These are phyloP conservation scores for Podospora didyma DNA, from an alignment of 495 filamentous ascomycete genomes.

Conservation along the genomic window DNA sequence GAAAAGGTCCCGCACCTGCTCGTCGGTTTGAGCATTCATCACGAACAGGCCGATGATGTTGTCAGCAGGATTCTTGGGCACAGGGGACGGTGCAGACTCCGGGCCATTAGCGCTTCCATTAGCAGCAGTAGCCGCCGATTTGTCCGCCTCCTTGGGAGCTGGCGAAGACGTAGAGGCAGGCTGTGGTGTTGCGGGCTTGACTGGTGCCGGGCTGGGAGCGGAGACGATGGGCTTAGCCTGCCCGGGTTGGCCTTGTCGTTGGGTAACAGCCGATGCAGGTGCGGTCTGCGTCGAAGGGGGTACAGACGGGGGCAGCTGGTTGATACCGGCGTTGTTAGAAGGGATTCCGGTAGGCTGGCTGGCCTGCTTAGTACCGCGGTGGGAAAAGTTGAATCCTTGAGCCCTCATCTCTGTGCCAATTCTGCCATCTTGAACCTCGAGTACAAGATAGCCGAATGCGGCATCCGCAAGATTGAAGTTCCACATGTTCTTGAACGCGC, in stretches of 20 bases:
- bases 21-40: slow-evolving; percentile 69
- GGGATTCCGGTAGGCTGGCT: slow-evolving; percentile 30
- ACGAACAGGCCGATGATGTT: slow-evolving; percentile 77
- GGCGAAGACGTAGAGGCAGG: slow-evolving; percentile 33
- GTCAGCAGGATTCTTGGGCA: slow-evolving; percentile 37
- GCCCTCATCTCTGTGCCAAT: slow-evolving; percentile 98
- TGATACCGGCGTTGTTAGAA: slow-evolving; percentile 28
- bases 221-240: slow-evolving; percentile 35
- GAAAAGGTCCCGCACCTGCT: slow-evolving; percentile 75
- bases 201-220: slow-evolving; percentile 39
- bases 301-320: slow-evolving; percentile 27
- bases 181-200: slow-evolving; percentile 52
- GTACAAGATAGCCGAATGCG: slow-evolving; percentile 90
- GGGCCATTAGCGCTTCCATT: slow-evolving; percentile 50
- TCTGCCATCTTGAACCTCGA: slow-evolving; percentile 88
- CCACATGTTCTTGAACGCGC: slow-evolving; percentile 99
- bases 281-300: slow-evolving; percentile 34
- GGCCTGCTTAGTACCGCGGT: slow-evolving; percentile 64
- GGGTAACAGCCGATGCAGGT: slow-evolving; percentile 26
- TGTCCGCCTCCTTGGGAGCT: slow-evolving; percentile 44
- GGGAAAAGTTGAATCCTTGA: slow-evolving; percentile 98
- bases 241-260: slow-evolving; percentile 28
- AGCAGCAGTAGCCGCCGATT: slow-evolving; percentile 35
- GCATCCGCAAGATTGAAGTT: slow-evolving; percentile 99
- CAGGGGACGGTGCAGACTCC: slow-evolving; percentile 41